These are phyloP conservation scores for Penicillium sp. DNA, from an alignment of 2,329 filamentous ascomycete species.

Conservation along the genomic window DNA sequence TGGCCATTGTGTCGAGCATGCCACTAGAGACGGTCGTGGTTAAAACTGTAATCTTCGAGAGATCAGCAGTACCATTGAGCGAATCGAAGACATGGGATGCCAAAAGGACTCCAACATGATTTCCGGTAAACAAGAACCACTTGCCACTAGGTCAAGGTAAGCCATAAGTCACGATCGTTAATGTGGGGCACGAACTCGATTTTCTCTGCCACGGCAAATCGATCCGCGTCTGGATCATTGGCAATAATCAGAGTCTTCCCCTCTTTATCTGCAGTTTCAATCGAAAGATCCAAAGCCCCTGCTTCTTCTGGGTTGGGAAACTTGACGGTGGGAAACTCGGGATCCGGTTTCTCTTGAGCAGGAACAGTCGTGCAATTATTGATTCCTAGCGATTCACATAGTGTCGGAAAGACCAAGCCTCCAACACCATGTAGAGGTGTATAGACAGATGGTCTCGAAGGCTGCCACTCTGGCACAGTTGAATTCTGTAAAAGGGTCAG, in stretches of 20 bases:
- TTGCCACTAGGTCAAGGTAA: conserved; percentile 35
- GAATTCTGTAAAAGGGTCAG: conserved; percentile 32
- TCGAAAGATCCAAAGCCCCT: conserved; percentile 60
- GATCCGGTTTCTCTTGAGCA: conserved; percentile 57
- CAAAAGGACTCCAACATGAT: conserved; percentile 61
- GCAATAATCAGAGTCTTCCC: conserved; percentile 56
- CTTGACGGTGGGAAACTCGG: conserved; percentile 62
- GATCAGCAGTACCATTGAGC: conserved; percentile 30
- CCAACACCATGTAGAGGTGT: conserved; percentile 45
- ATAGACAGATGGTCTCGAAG: conserved; percentile 41
- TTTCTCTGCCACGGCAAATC: conserved; percentile 61
- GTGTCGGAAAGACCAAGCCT: conserved; percentile 31
- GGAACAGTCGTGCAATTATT: conserved; percentile 35
- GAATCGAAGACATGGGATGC: conserved; percentile 57
- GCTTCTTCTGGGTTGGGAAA: conserved; percentile 67
- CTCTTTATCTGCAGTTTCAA: conserved; percentile 52
- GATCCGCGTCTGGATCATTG: conserved; percentile 65
- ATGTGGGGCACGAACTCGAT: conserved; percentile 38
- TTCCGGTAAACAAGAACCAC: conserved; percentile 65
- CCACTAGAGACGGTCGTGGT: conserved; percentile 63
- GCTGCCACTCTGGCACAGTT: conserved; percentile 28
- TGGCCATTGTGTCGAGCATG: conserved; percentile 60
- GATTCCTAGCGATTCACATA: conserved; percentile 36
- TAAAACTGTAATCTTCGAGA: conserved; percentile 53
- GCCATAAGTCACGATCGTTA: neutral